Base-by-base conservation (phyloP, 1,284 basidiomycete species). In the Kalmanozyma brasiliensis region DNA sequence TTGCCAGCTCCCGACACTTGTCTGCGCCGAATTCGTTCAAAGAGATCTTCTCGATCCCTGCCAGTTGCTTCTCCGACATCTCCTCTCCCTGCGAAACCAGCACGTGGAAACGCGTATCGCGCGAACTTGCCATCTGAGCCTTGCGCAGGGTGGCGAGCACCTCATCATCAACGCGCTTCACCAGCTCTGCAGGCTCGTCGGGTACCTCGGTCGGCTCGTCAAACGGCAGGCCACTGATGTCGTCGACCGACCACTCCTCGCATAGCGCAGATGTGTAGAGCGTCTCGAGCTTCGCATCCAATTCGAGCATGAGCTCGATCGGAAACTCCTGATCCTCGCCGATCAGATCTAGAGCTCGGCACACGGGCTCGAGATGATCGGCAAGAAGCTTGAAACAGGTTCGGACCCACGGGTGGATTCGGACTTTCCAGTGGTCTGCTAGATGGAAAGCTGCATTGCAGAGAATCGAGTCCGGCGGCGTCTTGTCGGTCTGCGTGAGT, bases 151-250 rank as follows among this genome's bases (percentile, higher is more conserved):
- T 60, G 4, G 44, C 48, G 9, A 69, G 49, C 34, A 71, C 53
- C 34, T 65, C 62, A 1, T 51, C 41, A 24, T 71, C 68, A 23
- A 71, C 36, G 19, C 49, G 51, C 37, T 49, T 52, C 26, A 71
- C 40, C 38, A 65, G 24, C 16, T 52, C 37, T 23, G 52, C 52
- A 7, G 61, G 62, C 24, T 71, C 32, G 9, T 56, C 55, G 1
- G 60, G 55, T 13, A 59, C 38, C 35, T 69, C 51, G 14, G 35
- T 63, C 16, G 66, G 66, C 41, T 69, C 66, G 3, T 69, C 66
- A 24, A 69, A 59, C 0, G 44, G 47, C 40, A 46, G 47, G 2
- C 55, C 49, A 32, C 35, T 46, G 42, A 63, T 60, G 11, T 47
- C 55, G 17, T 59, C 55, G n/a, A 9, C 19, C 4, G 41, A n/a